phyloP scores from a whole-genome alignment of 805 yeast genomes.

The Wickerhamomyces pijperi region DNA sequence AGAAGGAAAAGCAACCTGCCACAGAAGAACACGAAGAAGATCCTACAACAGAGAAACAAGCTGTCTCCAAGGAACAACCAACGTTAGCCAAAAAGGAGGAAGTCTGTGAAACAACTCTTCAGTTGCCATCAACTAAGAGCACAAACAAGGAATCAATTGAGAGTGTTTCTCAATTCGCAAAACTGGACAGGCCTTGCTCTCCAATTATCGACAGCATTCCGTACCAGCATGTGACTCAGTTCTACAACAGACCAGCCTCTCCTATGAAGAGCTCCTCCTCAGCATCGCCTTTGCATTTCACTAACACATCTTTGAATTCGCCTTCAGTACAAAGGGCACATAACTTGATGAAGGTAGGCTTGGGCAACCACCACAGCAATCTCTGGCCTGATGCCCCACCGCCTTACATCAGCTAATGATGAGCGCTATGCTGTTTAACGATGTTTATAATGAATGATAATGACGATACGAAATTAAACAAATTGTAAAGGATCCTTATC shows the following conservation, averaged over 20 bases:
- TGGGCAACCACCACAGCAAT: neutral
- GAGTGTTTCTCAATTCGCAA: too few species aligned
- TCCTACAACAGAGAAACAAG: too few species aligned
- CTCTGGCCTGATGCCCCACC: neutral
- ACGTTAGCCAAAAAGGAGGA: too few species aligned
- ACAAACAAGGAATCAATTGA: too few species aligned
- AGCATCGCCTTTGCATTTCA: neutral
- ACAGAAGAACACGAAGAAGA: neutral
- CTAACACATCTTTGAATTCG: neutral
- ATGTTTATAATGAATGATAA: too few species aligned
- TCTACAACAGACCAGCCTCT: neutral
- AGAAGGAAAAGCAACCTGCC: conserved; percentile 2
- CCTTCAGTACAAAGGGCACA: neutral
- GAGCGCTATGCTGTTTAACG: too few species aligned
- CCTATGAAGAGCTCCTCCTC: neutral
- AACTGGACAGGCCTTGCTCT: neutral
- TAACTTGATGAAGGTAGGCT: neutral
- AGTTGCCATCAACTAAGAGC: too few species aligned
- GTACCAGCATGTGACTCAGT: neutral
- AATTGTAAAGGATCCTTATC: neutral
- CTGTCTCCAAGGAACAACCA: too few species aligned
- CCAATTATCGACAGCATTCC: neutral
- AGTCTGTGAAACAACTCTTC: too few species aligned
- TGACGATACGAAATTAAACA: neutral
- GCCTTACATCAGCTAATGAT: neutral